A percentile compares a stretch with the other conserved stretches of the same genome.
Conservation (phyloP, 78 protist species). For the Isochrysis galbana region DNA sequence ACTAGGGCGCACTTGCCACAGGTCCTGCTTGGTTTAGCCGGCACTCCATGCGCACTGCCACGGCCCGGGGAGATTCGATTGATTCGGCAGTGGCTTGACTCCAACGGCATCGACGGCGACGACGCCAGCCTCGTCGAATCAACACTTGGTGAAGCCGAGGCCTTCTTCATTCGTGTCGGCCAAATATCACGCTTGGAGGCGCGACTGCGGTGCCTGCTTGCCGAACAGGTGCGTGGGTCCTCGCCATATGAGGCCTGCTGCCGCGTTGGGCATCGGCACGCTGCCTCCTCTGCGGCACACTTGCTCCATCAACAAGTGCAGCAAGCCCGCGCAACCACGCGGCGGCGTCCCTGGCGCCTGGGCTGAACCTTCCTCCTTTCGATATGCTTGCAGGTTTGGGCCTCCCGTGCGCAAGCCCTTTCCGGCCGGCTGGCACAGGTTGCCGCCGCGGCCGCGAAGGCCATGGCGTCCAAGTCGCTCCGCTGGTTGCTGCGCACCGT, state of each 20-base stretch:
- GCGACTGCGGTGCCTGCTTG: background rate
- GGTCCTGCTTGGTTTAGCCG: background rate
- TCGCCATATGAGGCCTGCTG: no score
- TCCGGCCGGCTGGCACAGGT: no score
- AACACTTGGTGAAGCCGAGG: background rate
- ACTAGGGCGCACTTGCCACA: no score
- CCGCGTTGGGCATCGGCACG: no score
- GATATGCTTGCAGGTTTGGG: no score
- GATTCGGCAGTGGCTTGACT: background rate
- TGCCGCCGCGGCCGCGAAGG: background rate
- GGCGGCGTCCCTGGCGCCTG: background rate
- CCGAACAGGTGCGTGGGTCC: no score
- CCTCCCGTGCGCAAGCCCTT: no score
- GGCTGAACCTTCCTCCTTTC: background rate
- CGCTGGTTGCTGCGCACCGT: background rate
- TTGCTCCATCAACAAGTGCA: no score
- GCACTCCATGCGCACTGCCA: background rate
- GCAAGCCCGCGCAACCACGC: no score
- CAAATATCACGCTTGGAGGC: background rate
- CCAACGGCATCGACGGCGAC: background rate
- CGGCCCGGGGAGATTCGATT: background rate
- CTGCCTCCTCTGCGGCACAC: no score
- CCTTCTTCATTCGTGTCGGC: background rate
- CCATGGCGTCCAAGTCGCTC: background rate
- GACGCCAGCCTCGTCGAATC: background rate